Conservation (phyloP, 2,329 filamentous ascomycete genomes). For the Aureobasidium sp. region DNA sequence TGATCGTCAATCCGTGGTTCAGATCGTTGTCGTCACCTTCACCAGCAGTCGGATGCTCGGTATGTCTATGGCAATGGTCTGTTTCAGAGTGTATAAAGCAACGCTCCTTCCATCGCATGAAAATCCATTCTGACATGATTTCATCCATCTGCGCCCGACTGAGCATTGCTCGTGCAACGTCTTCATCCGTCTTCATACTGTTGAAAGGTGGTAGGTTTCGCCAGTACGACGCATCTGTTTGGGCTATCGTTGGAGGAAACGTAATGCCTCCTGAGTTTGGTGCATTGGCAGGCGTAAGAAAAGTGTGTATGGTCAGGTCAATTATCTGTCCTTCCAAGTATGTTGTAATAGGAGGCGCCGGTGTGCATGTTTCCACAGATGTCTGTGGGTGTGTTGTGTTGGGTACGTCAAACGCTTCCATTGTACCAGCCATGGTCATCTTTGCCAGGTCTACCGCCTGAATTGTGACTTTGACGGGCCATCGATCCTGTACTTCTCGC, state of each 20-base stretch:
- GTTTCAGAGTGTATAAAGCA: constrained; percentile 37
- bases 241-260: constrained; percentile 25
- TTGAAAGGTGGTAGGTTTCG: constrained; percentile 36
- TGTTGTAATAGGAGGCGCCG: constrained; percentile 51
- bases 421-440: constrained; percentile 60
- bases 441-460: constrained; percentile 53
- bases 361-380: constrained; percentile 13
- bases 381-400: constrained; percentile 28
- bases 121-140: constrained; percentile 43
- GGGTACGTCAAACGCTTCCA: constrained; percentile 64
- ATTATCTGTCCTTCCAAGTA: constrained; percentile 64
- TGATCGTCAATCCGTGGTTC: constrained; percentile 45
- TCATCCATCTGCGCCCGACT: constrained; percentile 32
- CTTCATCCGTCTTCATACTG: constrained; percentile 26
- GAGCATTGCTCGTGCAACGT: constrained; percentile 39
- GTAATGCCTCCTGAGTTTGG: constrained; percentile 5
- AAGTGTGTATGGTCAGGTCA: constrained; percentile 46
- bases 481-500: constrained; percentile 44
- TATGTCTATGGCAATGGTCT: constrained; percentile 19
- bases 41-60: constrained; percentile 12
- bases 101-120: constrained; percentile 52
- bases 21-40: constrained; percentile 25
- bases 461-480: constrained; percentile 61
- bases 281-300: constrained; percentile 39
- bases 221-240: constrained; percentile 44